A percentile compares a stretch with the other conserved stretches of the same genome.
Conservation (phyloP, 306 rosid genomes). For the Cicer judaicum region DNA sequence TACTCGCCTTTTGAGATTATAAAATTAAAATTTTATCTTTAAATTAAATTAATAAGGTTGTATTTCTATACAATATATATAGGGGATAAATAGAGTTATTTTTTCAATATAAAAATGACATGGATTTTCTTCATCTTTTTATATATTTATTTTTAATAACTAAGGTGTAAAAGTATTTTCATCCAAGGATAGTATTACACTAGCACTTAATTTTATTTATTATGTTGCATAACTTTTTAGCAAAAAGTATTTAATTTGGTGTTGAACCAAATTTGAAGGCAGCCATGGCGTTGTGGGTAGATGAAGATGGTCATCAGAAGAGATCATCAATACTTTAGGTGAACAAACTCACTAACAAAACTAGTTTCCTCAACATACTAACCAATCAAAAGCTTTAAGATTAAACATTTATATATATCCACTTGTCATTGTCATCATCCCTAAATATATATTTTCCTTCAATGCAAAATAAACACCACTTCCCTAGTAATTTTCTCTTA, state of each 20-base stretch:
- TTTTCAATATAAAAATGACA: neutral
- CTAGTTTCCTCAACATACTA: constrained; percentile 29
- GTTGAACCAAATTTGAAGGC: constrained; percentile 1
- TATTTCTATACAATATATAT: too few relatives aligned
- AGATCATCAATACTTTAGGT: constrained; percentile 39
- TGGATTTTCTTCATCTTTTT: neutral
- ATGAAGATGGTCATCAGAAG: constrained; percentile 43
- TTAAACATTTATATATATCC: neutral
- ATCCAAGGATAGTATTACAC: neutral
- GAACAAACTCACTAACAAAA: constrained; percentile 48
- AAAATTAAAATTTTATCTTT: neutral
- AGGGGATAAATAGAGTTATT: neutral
- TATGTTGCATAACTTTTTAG: neutral
- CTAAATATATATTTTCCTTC: too few relatives aligned
- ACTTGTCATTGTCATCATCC: too few relatives aligned
- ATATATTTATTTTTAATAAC: neutral
- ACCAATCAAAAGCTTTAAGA: constrained; percentile 19
- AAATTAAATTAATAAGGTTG: too few relatives aligned
- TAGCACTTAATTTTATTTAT: neutral
- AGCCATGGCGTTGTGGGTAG: constrained; percentile 34
- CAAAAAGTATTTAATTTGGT: neutral
- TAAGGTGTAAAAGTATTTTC: neutral
- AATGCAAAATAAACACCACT: too few relatives aligned
- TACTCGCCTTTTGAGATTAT: too few relatives aligned
- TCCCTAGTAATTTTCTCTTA: too few relatives aligned